A percentile compares a stretch with the other conserved stretches of the same genome.
Evolutionary conservation across 306 rosid species (phyloP).

Genomic region (Prosopis cineraria): DNA sequence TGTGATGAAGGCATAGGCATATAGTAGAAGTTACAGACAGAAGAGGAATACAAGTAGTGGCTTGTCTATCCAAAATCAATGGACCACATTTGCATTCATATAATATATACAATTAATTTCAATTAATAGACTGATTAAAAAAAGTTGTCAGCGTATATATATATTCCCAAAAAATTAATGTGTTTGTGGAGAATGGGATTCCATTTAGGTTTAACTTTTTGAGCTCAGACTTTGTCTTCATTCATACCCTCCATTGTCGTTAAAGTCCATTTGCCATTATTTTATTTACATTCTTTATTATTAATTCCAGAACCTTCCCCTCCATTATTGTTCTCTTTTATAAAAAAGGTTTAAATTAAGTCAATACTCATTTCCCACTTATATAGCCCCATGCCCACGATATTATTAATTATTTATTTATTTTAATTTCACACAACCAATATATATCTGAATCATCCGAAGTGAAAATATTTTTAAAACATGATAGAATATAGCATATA

Average conservation of each 20-base stretch:
- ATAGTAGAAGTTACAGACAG: slow-evolving; percentile 44
- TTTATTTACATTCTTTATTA: background rate
- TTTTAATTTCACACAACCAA: background rate
- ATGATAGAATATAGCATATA: background rate
- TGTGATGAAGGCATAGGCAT: slow-evolving; percentile 31
- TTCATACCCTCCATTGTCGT: slow-evolving; percentile 39
- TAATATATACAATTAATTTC: background rate
- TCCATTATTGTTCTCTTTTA: too few species aligned
- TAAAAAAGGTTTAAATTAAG: background rate
- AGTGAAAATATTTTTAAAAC: background rate
- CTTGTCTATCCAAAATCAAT: slow-evolving; percentile 38
- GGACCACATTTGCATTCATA: slow-evolving; percentile 34
- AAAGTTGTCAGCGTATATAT: background rate
- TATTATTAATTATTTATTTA: background rate
- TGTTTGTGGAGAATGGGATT: slow-evolving; percentile 71
- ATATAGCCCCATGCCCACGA: background rate
- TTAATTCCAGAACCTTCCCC: background rate
- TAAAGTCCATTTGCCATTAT: background rate
- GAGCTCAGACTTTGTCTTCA: slow-evolving; percentile 41
- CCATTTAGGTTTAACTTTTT: slow-evolving; percentile 43
- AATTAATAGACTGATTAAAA: background rate
- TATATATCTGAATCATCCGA: background rate
- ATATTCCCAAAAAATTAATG: slow-evolving; percentile 35
- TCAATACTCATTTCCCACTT: background rate
- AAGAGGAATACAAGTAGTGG: slow-evolving; percentile 52